Conservation (phyloP, 2,329 filamentous ascomycete species). For the Periconia digitata region DNA sequence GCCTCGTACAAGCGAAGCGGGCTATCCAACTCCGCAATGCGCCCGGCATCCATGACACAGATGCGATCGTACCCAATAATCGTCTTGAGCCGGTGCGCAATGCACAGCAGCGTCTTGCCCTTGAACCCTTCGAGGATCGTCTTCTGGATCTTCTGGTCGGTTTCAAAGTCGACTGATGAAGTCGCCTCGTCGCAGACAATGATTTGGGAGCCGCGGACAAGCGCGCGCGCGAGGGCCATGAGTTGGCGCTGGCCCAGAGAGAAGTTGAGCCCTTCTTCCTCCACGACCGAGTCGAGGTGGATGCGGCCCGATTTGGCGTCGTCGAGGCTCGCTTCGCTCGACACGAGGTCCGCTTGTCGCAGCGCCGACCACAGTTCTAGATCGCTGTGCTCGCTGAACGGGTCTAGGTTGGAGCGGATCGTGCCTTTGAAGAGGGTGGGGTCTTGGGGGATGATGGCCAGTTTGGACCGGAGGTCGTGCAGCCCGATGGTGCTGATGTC, state of each 20-base stretch:
- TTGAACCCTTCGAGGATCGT: constrained; percentile 83
- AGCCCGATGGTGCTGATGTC: constrained; percentile 72
- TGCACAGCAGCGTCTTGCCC: constrained; percentile 85
- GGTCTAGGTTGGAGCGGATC: constrained; percentile 76
- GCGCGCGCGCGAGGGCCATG: constrained; percentile 88
- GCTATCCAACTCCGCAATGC: constrained; percentile 82
- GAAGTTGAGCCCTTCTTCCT: constrained; percentile 95
- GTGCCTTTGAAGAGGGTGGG: constrained; percentile 82
- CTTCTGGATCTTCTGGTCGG: constrained; percentile 89
- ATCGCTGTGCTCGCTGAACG: constrained; percentile 77
- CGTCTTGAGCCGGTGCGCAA: constrained; percentile 86
- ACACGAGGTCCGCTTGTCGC: constrained; percentile 73
- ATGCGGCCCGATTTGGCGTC: constrained; percentile 62
- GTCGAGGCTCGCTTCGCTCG: constrained; percentile 48
- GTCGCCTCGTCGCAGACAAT: constrained; percentile 98
- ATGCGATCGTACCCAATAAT: constrained; percentile 95
- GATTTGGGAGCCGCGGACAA: constrained; percentile 85
- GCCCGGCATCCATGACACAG: constrained; percentile 90
- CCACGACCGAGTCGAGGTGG: constrained; percentile 80
- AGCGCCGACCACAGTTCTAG: constrained; percentile 77
- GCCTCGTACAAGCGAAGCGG: constrained; percentile 73
- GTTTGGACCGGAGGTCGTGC: constrained; percentile 71
- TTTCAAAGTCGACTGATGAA: constrained; percentile 90
- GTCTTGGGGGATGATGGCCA: constrained; percentile 84
- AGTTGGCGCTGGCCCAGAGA: constrained; percentile 92